These are phyloP conservation scores for Chrysanthemum seticuspe DNA, from an alignment of 129 eudicot genomes.

Conservation along the genomic window DNA sequence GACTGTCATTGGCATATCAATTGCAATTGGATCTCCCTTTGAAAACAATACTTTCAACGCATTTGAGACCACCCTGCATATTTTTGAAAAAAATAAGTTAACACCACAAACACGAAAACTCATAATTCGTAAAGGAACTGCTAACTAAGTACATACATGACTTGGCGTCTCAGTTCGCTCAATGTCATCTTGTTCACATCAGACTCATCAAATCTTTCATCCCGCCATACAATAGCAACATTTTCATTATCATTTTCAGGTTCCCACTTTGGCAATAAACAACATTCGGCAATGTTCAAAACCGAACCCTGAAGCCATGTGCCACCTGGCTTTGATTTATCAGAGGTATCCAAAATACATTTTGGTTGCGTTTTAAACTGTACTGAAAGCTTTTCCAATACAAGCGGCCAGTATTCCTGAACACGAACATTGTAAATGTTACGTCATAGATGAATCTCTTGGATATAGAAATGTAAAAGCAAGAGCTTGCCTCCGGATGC, in stretches of 20 bases:
- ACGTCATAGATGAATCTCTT: background rate
- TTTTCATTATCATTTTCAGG: slow-evolving; percentile 49
- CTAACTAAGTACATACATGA: slow-evolving; percentile 53
- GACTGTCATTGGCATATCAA: slow-evolving; percentile 96
- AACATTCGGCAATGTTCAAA: slow-evolving; percentile 83
- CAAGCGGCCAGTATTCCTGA: slow-evolving; percentile 77
- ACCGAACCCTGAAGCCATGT: slow-evolving; percentile 88
- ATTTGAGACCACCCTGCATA: slow-evolving; percentile 77
- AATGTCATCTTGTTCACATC: slow-evolving; percentile 64
- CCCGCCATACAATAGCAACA: slow-evolving; percentile 80
- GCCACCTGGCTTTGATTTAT: slow-evolving; percentile 62
- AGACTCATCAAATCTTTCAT: slow-evolving; percentile 63
- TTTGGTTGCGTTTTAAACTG: slow-evolving; percentile 57
- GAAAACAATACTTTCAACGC: slow-evolving; percentile 60
- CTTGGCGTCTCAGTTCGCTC: slow-evolving; percentile 73
- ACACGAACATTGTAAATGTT: slow-evolving; percentile 19
- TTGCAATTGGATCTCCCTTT: slow-evolving; percentile 89
- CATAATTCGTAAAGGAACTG: background rate
- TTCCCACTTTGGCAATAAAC: slow-evolving; percentile 52
- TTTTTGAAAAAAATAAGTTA: background rate
- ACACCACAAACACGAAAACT: background rate
- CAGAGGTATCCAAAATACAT: slow-evolving; percentile 68
- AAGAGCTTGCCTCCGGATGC: slow-evolving; percentile 73
- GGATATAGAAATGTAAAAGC: background rate
- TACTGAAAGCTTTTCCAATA: slow-evolving; percentile 58